Percentiles rank a stretch among this genome's conserved stretches.
phyloP scores from a whole-genome alignment of 140 eudicot species.

The Cichorium intybus region DNA sequence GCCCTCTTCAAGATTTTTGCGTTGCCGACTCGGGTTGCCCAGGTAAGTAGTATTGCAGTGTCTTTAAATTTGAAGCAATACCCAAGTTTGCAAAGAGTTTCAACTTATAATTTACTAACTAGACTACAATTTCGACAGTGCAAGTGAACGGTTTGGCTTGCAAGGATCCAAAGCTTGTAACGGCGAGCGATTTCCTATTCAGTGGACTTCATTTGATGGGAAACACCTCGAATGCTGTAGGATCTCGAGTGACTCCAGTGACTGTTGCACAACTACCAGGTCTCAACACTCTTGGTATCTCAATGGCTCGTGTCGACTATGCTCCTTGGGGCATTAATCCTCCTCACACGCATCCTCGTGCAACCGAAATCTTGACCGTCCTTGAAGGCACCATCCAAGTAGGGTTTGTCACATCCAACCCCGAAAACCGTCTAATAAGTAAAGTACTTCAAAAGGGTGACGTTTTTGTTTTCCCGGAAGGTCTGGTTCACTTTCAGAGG shows the following conservation, averaged over 20 bases:
- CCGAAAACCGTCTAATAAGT: conserved; percentile 15
- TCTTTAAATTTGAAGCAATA: neutral
- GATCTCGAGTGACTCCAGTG: conserved; percentile 23
- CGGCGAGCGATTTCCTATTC: conserved; percentile 26
- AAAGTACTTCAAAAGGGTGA: conserved; percentile 31
- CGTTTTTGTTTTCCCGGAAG: conserved; percentile 26
- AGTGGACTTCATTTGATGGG: conserved; percentile 28
- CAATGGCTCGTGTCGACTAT: conserved; percentile 20
- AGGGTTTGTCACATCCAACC: conserved; percentile 30
- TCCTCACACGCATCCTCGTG: conserved; percentile 34
- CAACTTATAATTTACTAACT: neutral
- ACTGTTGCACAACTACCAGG: conserved; percentile 17
- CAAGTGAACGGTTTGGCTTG: conserved; percentile 29
- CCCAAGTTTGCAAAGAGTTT: neutral
- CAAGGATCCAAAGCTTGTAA: conserved; percentile 23
- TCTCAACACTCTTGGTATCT: conserved; percentile 30
- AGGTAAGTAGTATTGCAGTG: conserved; percentile 1
- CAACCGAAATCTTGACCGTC: conserved; percentile 20
- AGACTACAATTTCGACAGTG: conserved; percentile 2
- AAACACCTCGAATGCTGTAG: conserved; percentile 29
- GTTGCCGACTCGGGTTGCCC: conserved; percentile 25
- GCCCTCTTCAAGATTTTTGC: conserved; percentile 38
- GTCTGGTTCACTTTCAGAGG: conserved; percentile 27
- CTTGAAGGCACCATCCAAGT: conserved; percentile 21
- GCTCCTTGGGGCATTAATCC: conserved; percentile 28